Conservation (phyloP, 257 asterid genomes). For the Pogostemon cablin region DNA sequence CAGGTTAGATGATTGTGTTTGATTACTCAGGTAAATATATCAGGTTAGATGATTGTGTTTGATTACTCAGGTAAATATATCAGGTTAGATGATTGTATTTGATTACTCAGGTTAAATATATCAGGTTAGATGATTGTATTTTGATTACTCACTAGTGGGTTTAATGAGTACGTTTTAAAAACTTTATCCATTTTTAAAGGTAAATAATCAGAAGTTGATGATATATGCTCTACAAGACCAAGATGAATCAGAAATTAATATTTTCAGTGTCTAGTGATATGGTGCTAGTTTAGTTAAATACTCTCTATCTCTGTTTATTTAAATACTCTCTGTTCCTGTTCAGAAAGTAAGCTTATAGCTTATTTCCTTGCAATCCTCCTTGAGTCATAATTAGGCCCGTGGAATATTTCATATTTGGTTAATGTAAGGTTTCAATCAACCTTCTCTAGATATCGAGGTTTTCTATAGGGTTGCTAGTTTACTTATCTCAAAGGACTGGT, state of each 20-base stretch:
- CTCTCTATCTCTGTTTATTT: background rate
- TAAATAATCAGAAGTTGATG: constrained; percentile 1
- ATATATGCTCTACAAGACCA: constrained; percentile 1
- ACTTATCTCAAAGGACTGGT: constrained; percentile 2
- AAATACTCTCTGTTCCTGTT: background rate
- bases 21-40: too few species aligned
- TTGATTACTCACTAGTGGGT: constrained; percentile 13
- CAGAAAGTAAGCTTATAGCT: constrained; percentile 6
- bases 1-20: background rate
- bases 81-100: background rate
- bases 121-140: constrained; percentile 8
- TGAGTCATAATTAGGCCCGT: background rate
- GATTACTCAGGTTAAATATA: too few species aligned
- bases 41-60: background rate
- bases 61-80: too few species aligned
- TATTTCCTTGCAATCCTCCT: background rate
- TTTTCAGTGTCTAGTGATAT: background rate
- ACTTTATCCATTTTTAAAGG: constrained; percentile 13
- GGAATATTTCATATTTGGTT: background rate
- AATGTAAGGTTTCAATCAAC: constrained; percentile 5
- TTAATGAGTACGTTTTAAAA: constrained; percentile 13
- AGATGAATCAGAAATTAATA: constrained; percentile 1
- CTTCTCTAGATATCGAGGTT: constrained; percentile 12
- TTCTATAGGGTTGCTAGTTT: constrained; percentile 17
- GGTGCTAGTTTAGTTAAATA: background rate